These are phyloP conservation scores for Plantago coronopus DNA, from an alignment of 305 asterid genomes.

Conservation along the genomic window DNA sequence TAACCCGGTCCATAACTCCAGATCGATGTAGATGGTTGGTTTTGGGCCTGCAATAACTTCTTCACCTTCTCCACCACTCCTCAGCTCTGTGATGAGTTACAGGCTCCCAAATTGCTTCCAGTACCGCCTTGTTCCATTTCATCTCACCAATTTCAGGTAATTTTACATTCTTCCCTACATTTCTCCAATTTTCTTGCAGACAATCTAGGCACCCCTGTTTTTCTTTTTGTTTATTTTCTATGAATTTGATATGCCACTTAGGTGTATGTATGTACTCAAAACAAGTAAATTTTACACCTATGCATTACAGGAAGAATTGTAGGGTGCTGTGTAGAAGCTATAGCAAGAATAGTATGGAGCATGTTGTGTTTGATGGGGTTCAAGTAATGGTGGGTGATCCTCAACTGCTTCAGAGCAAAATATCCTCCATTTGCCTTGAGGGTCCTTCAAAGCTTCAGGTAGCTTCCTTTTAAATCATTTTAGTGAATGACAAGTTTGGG, in stretches of 20 bases:
- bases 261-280: neutral
- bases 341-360: constrained; percentile 45
- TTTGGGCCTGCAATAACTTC: neutral
- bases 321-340: constrained; percentile 32
- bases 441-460: constrained; percentile 85
- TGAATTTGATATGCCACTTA: too few species aligned
- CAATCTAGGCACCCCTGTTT: neutral
- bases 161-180: neutral
- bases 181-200: neutral
- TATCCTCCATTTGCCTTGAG: constrained; percentile 45
- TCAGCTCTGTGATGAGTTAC: constrained; percentile 30
- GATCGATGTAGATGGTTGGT: neutral
- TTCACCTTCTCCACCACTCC: neutral
- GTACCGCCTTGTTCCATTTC: constrained; percentile 18
- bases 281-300: neutral
- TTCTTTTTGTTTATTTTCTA: neutral
- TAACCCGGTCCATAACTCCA: too few species aligned
- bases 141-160: neutral
- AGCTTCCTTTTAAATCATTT: neutral
- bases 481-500: too few species aligned
- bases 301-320: constrained; percentile 18
- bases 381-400: constrained; percentile 57
- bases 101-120: constrained; percentile 27
- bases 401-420: constrained; percentile 47
- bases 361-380: constrained; percentile 50